phyloP scores from a whole-genome alignment of 2,329 filamentous ascomycete species.

The Microascus cirrosus region DNA sequence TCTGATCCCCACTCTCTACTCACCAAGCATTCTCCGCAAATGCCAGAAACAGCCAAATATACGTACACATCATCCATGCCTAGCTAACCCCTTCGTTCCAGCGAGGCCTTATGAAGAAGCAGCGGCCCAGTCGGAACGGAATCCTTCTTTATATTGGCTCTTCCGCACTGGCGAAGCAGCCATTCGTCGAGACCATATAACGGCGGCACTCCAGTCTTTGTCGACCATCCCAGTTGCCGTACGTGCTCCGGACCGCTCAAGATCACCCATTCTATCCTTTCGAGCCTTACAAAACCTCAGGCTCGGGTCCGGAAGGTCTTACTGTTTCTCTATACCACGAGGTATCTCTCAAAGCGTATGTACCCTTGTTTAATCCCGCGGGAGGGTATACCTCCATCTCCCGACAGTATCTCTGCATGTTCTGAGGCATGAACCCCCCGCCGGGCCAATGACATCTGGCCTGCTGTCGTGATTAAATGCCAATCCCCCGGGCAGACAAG shows the following conservation, averaged over 20 bases:
- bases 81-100: neutral
- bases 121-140: too few relatives aligned
- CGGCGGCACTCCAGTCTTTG: neutral
- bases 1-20: neutral
- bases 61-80: neutral
- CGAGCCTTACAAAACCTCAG: neutral
- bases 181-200: neutral
- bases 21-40: neutral
- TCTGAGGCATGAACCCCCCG: neutral
- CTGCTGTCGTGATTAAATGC: neutral
- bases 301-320: neutral
- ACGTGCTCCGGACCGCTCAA: neutral
- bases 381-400: neutral
- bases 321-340: neutral
- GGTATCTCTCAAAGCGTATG: neutral
- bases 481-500: neutral
- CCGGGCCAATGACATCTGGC: neutral
- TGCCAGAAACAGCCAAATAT: neutral
- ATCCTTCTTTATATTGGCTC: neutral
- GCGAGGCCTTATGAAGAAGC: neutral
- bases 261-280: neutral
- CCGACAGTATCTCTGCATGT: neutral
- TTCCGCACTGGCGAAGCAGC: neutral
- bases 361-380: neutral
- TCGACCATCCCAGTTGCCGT: neutral